These are phyloP conservation scores for Chenopodium album DNA, from an alignment of 148 eudicot genomes.

Conservation along the genomic window DNA sequence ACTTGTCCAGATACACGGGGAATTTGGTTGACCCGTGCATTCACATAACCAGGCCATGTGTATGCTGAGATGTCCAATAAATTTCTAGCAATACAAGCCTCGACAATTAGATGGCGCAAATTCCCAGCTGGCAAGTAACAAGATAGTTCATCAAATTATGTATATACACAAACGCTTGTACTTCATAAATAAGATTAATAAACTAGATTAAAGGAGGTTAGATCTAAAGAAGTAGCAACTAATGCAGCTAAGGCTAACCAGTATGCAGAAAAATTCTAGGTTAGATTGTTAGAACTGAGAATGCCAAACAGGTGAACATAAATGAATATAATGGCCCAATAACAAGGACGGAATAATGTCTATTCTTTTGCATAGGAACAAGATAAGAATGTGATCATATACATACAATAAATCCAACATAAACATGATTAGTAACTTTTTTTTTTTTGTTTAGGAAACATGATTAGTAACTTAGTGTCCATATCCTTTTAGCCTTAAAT, in stretches of 20 bases:
- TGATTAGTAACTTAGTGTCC: neutral
- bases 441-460: neutral
- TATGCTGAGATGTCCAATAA: constrained; percentile 82
- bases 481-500: neutral
- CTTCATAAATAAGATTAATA: neutral
- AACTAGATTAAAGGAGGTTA: neutral
- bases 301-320: neutral
- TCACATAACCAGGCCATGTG: constrained; percentile 90
- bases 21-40: constrained; percentile 72
- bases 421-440: neutral
- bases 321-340: neutral
- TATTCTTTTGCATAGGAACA: neutral
- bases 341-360: neutral
- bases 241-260: neutral
- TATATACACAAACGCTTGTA: neutral
- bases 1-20: constrained; percentile 76
- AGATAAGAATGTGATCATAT: neutral
- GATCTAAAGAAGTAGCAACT: neutral
- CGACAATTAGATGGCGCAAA: constrained; percentile 86
- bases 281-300: neutral
- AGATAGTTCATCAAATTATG: constrained; percentile 8
- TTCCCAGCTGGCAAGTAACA: constrained; percentile 74
- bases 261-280: neutral
- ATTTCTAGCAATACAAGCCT: constrained; percentile 90
- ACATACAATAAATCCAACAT: neutral